phyloP scores from a whole-genome alignment of 306 rosid genomes.

The Sophora flavescens region DNA sequence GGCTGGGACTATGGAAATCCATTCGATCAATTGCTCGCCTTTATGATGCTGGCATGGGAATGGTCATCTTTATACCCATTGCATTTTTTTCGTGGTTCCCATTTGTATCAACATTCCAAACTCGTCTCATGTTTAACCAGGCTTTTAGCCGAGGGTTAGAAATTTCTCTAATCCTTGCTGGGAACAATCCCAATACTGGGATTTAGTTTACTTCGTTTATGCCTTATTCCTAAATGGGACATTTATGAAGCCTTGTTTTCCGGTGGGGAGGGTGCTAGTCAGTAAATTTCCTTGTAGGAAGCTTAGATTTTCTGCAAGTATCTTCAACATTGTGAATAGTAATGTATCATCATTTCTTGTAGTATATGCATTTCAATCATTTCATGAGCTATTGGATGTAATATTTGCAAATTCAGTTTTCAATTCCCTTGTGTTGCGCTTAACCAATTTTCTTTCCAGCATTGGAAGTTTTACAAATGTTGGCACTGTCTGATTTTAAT shows the following conservation, averaged over 20 bases:
- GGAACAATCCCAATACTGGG: conserved; percentile 83
- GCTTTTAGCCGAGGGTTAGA: conserved; percentile 96
- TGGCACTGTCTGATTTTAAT: not conserved
- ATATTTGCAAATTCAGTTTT: conserved; percentile 15
- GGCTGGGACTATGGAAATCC: conserved; percentile 82
- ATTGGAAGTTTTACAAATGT: not conserved
- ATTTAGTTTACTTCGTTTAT: conserved; percentile 50
- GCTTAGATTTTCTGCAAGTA: conserved; percentile 24
- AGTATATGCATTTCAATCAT: conserved; percentile 28
- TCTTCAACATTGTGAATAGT: conserved; percentile 40
- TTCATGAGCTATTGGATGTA: not conserved
- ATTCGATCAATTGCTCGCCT: conserved; percentile 82
- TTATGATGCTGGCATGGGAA: conserved; percentile 98
- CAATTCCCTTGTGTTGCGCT: not conserved
- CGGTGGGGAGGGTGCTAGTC: not conserved
- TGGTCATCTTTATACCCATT: conserved; percentile 85
- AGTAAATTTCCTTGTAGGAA: conserved; percentile 22
- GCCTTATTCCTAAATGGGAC: conserved; percentile 17
- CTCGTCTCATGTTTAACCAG: conserved; percentile 95
- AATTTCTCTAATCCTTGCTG: conserved; percentile 90
- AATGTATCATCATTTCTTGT: conserved; percentile 37
- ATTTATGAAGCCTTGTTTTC: not conserved
- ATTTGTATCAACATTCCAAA: conserved; percentile 90
- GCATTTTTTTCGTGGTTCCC: conserved; percentile 94
- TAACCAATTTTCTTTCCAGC: not conserved